Base-by-base conservation (phyloP, 768 basidiomycete species). In the Mycena albidolilacea region DNA sequence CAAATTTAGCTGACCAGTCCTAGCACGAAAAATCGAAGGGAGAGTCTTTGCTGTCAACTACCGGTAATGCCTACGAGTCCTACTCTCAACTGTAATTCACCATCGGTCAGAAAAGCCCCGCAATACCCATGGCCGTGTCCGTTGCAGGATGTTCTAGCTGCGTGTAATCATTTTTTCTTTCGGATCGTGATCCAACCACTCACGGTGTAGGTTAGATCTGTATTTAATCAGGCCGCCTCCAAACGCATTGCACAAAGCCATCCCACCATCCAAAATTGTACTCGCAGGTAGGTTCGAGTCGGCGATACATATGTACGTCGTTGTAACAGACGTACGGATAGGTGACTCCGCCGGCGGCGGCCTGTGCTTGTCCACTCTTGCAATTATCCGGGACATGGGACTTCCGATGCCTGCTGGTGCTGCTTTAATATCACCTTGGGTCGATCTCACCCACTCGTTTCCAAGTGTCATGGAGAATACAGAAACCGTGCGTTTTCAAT, bases 41-140 rank as follows among this genome's bases (percentile, higher is more conserved):
- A 84, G 93, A 64, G 91, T 89, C 5, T 93, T 94, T 76, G 85
- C 88, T 3, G 88, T 89, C 30, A 91, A 90, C 72, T 90, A 89
- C 76, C 79, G 87, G 86, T 81, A 58, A 70, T 38, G 21, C 14
- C 21, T 30, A 23, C 8, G 23, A 17, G 50, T 38, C 48, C 41
- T 15, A 5, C 5, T 59, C 9, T 65, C 41, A 21, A 6, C 7
- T 58, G 30, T 55, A 54, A 37, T 66, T 55, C 55, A 73, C 38
- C 39, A 12, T 21, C 30, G 82, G 81, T 77, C 54, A 90, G 93
- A 55, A 91, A 94, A 78, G 92, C 94, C 0, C 94, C 95, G 1
- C 95, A 96, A 80, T 95, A 94, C 77, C 94, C 94, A 15, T 95
- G 93, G 87, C 94, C 94, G 3, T 91, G 90, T 79, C 89, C 92